Evolutionary conservation across 768 basidiomycete genomes (phyloP), one percentile per base, ranked within the genome.

Genomic region (Kwoniella dejecticola): DNA sequence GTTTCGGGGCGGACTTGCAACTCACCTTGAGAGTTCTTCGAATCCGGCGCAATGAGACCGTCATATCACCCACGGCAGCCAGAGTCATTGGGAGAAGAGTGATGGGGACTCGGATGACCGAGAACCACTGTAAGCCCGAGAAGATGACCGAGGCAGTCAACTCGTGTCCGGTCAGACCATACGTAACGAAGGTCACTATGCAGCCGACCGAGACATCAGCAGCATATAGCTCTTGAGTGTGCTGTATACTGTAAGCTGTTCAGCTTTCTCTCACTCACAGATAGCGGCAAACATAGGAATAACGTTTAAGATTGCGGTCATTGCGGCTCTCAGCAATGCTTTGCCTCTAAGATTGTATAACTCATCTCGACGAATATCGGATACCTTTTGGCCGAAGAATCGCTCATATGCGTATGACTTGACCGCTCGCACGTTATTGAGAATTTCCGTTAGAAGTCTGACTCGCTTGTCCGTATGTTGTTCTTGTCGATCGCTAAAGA

Each of bases 381-480:
- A 46, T 29, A 78, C 64, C 24, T 71, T 64, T 0, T 54, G 29
- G 11, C 63, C 68, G 41, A 79, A 79, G 49, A 68, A 73, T 26
- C 57, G 57, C 68, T 86, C 86, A 83, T 85, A 87, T 0, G 84
- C 84, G 68, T 85, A 87, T 27, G 83, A 78, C 75, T 88, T 88
- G 68, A 88, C 82, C 4, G 87, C 80, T 3, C 87, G 82, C 57
- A 88, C 87, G 41, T 85, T 85, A 74, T 86, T 85, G 13, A 90
- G 77, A 1, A 89, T 82, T 77, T 89, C 89, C 0, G 83, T 86
- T 0, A 85, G 83, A 23, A 88, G 80, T 13, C 87, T 80, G 11
- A 89, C 85, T 12, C 88, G 83, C 49, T 81, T 81, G 66, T 90
- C 89, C 4, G 88, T 88, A 60, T 88, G 82, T 65, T 84, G 82